A percentile compares a stretch with the other conserved stretches of the same genome.
These are phyloP conservation scores for Verticillium nonalfalfae DNA, from an alignment of 2,329 filamentous ascomycete species.

Conservation along the genomic window DNA sequence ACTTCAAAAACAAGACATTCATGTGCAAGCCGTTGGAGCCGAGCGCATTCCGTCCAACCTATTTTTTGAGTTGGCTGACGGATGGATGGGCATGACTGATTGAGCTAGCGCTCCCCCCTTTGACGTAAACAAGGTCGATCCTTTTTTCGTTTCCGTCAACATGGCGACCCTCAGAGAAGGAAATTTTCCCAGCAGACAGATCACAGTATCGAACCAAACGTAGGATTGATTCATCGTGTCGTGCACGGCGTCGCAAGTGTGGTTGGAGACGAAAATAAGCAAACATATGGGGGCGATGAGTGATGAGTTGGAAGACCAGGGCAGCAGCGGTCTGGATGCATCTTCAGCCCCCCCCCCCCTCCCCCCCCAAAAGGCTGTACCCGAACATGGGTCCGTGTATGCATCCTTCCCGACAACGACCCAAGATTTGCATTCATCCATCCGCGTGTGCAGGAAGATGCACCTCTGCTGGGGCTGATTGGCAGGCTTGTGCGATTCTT, in stretches of 20 bases:
- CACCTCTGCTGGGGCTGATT: not conserved
- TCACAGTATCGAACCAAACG: not conserved
- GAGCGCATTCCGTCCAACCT: too few species aligned
- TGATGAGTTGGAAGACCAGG: not conserved
- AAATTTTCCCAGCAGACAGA: not conserved
- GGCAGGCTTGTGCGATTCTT: not conserved
- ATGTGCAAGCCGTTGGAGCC: too few species aligned
- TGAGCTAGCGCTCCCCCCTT: not conserved
- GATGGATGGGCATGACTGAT: too few species aligned
- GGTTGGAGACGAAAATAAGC: too few species aligned
- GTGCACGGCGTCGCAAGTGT: too few species aligned
- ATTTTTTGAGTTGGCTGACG: too few species aligned
- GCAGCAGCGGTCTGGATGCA: not conserved
- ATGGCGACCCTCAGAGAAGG: too few species aligned
- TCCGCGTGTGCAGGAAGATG: not conserved
- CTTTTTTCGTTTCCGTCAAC: not conserved
- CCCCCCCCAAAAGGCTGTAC: not conserved
- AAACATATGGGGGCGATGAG: not conserved
- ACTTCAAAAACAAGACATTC: too few species aligned
- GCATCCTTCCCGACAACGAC: not conserved
- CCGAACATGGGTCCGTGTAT: not conserved
- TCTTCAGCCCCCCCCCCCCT: not conserved
- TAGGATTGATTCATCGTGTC: too few species aligned
- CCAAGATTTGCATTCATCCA: not conserved
- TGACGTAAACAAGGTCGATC: not conserved